Evolutionary conservation across 495 filamentous ascomycete species (phyloP), one percentile per base, ranked within the genome.

Genomic region (Paragyromitra xinjiangensis): DNA sequence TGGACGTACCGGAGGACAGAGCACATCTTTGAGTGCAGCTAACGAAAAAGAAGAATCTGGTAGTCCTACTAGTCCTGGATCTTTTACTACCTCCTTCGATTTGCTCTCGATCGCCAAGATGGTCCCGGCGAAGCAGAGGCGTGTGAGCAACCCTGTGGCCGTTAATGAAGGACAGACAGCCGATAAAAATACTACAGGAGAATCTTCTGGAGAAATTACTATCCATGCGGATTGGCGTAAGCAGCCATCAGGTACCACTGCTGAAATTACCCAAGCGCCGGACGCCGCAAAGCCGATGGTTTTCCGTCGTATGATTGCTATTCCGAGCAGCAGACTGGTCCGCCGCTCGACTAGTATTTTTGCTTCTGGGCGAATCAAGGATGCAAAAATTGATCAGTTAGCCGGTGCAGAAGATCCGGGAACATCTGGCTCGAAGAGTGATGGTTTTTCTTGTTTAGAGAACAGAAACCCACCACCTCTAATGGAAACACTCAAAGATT

Each of bases 41-140:
- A 22, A 29, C 12, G 74, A 58, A 26, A 66, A 48, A n/a, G 73
- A 76, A 29, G 74, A 73, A 45, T 2, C 69, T 24, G 63, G 39
- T 39, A 40, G 26, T 6, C 68, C 69, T 24, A 56, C 26, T 39
- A 40, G 24, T 6, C 68, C 69, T 8, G 61, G 69, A 0, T 42
- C 69, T 5, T 77, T 77, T 53, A 53, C 74, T 66, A 77, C 74
- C 42, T 77, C 74, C 2, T 73, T 75, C 22, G 73, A 75, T 26
- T 64, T 77, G 19, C 26, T 77, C 24, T 77, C 74, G 14, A 77
- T 77, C 44, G 69, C 74, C 11, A 77, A 44, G 51, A 34, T 77
- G 29, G 51, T 77, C 24, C 74, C 74, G 40, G 74, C 69, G n/a
- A 77, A 66, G 50, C 61, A 45, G 61, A 73, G 61, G 40, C 69